Percentiles rank a stretch among this genome's conserved stretches.
These are phyloP conservation scores for Moricandia moricandioides DNA, from an alignment of 345 rosid genomes.

Conservation along the genomic window DNA sequence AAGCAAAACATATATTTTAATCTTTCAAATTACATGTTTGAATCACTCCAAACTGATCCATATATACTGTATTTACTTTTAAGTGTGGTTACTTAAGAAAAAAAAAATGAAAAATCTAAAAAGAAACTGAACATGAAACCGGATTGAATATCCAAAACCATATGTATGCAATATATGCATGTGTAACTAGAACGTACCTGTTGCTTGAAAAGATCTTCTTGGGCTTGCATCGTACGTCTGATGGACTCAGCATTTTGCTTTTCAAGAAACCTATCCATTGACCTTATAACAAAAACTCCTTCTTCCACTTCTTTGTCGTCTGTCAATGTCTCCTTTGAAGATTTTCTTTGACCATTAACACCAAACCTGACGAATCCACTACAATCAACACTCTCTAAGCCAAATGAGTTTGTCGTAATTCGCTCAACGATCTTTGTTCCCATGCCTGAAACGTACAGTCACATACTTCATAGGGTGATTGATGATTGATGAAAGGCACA, in stretches of 20 bases:
- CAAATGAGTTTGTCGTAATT: slow-evolving; percentile 36
- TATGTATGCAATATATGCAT: not conserved
- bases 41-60: not conserved
- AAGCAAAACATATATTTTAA: no score
- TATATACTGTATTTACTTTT: not conserved
- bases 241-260: slow-evolving; percentile 55
- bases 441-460: slow-evolving; percentile 60
- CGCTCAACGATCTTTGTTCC: slow-evolving; percentile 60
- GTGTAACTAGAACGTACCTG: slow-evolving; percentile 47
- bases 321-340: slow-evolving; percentile 27
- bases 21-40: no score
- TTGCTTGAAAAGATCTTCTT: slow-evolving; percentile 67
- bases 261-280: slow-evolving; percentile 52
- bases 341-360: slow-evolving; percentile 48
- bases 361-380: slow-evolving; percentile 29
- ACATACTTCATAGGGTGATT: slow-evolving; percentile 8
- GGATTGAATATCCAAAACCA: slow-evolving; percentile 3
- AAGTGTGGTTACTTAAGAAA: not conserved
- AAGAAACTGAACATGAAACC: not conserved
- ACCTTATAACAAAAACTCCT: slow-evolving; percentile 24
- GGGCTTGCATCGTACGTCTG: slow-evolving; percentile 75
- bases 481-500: not conserved
- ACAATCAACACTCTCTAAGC: slow-evolving; percentile 36
- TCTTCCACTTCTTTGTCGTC: slow-evolving; percentile 26
- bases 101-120: not conserved